A percentile compares a stretch with the other conserved stretches of the same genome.
Conservation (phyloP, 2,329 filamentous ascomycete species). For the Phoma sp. region DNA sequence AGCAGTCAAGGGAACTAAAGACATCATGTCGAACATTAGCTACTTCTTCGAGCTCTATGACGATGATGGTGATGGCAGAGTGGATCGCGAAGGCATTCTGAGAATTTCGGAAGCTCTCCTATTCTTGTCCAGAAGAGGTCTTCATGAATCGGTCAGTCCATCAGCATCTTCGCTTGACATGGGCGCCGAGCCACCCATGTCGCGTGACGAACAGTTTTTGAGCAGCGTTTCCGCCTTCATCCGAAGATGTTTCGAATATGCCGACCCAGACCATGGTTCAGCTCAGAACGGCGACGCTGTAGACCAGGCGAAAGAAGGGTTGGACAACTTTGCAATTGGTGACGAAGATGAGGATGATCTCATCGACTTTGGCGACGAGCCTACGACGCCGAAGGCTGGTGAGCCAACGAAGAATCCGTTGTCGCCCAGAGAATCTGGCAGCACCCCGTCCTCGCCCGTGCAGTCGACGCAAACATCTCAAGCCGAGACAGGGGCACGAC, state of each 20-base stretch:
- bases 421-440: constrained; percentile 30
- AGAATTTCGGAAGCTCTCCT: constrained; percentile 92
- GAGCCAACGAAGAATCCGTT: constrained; percentile 35
- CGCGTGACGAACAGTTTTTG: constrained; percentile 83
- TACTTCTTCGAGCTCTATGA: constrained; percentile 99
- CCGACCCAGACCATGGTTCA: constrained; percentile 81
- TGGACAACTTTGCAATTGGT: constrained; percentile 74
- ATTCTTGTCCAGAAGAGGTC: constrained; percentile 86
- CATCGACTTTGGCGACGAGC: constrained; percentile 60
- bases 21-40: constrained; percentile 97
- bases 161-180: constrained; percentile 64
- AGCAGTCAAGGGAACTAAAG: constrained; percentile 84
- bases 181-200: constrained; percentile 52
- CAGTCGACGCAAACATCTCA: constrained; percentile 30
- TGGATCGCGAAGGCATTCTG: constrained; percentile 93
- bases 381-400: constrained; percentile 35
- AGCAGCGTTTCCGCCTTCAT: constrained; percentile 96
- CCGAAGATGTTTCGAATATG: constrained; percentile 94
- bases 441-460: constrained; percentile 35
- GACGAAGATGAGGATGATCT: constrained; percentile 70
- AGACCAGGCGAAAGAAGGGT: constrained; percentile 30
- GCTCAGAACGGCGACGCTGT: constrained; percentile 54
- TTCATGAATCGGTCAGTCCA: constrained; percentile 76
- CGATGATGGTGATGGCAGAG: constrained; percentile 85
- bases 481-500: constrained; percentile 40